phyloP scores from a whole-genome alignment of 1,284 basidiomycete genomes.

The Peniophora sp. region DNA sequence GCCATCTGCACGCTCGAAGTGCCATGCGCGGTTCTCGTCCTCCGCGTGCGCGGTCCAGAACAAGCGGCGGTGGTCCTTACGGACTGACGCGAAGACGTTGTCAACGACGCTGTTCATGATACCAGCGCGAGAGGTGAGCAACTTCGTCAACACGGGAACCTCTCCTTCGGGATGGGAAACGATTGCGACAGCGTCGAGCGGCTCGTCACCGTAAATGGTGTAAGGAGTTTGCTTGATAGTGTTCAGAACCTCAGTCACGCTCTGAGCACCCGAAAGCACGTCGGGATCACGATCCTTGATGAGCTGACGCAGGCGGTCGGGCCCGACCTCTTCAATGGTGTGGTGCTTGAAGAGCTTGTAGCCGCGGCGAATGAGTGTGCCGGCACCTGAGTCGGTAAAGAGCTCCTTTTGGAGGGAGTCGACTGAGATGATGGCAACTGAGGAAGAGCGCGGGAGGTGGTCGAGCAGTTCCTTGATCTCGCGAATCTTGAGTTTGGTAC shows the following conservation, averaged over 20 bases:
- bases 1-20: conserved; percentile 97
- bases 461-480: conserved; percentile 99
- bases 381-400: conserved; percentile 97
- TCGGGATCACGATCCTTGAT: conserved; percentile 94
- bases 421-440: conserved; percentile 96
- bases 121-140: conserved; percentile 83
- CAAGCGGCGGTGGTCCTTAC: conserved; percentile 89
- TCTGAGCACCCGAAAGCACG: conserved; percentile 77
- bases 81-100: conserved; percentile 95
- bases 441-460: conserved; percentile 95
- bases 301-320: conserved; percentile 89
- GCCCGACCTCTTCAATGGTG: conserved; percentile 78
- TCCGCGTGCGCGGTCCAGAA: conserved; percentile 97
- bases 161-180: conserved; percentile 90
- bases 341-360: conserved; percentile 95
- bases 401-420: conserved; percentile 95
- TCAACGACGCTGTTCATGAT: conserved; percentile 93
- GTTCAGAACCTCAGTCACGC: conserved; percentile 85
- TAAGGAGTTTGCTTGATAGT: conserved; percentile 78
- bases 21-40: conserved; percentile 96
- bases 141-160: conserved; percentile 87
- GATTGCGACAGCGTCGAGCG: conserved; percentile 91
- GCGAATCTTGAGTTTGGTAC: conserved; percentile 98
- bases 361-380: conserved; percentile 94
- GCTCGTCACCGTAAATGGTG: conserved; percentile 97